Evolutionary conservation across 2,329 filamentous ascomycete species (phyloP).

Genomic region (Didymella lethalis): DNA sequence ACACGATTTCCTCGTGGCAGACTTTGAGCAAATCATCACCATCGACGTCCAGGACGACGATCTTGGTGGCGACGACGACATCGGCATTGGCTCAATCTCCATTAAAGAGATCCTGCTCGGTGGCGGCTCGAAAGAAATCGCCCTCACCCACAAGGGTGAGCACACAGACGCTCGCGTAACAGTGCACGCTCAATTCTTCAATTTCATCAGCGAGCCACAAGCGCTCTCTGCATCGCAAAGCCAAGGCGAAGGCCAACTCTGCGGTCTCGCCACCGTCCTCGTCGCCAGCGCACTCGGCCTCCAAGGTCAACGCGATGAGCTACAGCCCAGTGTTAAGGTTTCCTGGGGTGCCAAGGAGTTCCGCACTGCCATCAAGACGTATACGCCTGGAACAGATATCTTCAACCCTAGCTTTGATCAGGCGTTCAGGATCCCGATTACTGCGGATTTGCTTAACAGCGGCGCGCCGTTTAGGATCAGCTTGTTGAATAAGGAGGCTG

Average conservation of each 20-base stretch:
- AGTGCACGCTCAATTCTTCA: constrained; percentile 53
- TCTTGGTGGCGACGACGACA: constrained; percentile 54
- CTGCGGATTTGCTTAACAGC: constrained; percentile 39
- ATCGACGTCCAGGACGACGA: constrained; percentile 58
- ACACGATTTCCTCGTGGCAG: constrained; percentile 57
- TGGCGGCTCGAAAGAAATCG: constrained; percentile 55
- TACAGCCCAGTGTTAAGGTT: constrained; percentile 58
- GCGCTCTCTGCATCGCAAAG: constrained; percentile 42
- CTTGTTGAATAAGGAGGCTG: constrained; percentile 40
- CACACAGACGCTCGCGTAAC: constrained; percentile 48
- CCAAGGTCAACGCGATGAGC: constrained; percentile 54
- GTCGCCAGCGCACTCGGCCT: constrained; percentile 55
- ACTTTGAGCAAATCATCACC: constrained; percentile 55
- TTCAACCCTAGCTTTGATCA: constrained; percentile 60
- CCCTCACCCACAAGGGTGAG: constrained; percentile 51
- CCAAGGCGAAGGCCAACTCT: constrained; percentile 41
- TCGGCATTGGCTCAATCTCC: constrained; percentile 54
- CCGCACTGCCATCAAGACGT: constrained; percentile 54
- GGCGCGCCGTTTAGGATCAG: constrained; percentile 36
- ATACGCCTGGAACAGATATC: constrained; percentile 57
- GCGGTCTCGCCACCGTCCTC: constrained; percentile 55
- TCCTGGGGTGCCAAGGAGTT: constrained; percentile 54
- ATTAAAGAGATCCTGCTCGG: constrained; percentile 54
- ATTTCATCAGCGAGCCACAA: constrained; percentile 51
- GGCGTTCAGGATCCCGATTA: constrained; percentile 56